Evolutionary conservation across 164 flowering plant species (phyloP).

Genomic region (Macadamia integrifolia): DNA sequence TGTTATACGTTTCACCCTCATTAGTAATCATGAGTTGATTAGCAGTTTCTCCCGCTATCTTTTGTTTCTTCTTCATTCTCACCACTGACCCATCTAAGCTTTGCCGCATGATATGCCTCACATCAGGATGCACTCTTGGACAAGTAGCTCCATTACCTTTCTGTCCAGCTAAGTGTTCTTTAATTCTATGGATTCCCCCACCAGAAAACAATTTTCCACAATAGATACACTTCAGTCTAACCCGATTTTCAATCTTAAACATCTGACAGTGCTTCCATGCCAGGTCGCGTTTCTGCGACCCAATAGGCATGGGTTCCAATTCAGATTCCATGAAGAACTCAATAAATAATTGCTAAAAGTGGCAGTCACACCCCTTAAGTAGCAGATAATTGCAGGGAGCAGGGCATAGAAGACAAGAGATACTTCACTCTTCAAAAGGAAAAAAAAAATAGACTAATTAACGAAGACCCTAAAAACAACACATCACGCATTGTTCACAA

Average conservation of each 20-base stretch:
- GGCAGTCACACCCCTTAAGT: neutral
- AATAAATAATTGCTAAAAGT: neutral
- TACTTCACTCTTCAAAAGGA: neutral
- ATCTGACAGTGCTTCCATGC: slow-evolving; percentile 93
- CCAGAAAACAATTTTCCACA: slow-evolving; percentile 78
- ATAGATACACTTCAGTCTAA: slow-evolving; percentile 66
- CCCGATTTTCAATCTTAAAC: slow-evolving; percentile 62
- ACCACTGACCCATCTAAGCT: slow-evolving; percentile 59
- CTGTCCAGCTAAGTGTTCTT: slow-evolving; percentile 87
- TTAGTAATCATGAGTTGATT: slow-evolving; percentile 11
- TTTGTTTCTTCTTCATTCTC: slow-evolving; percentile 62
- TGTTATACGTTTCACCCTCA: slow-evolving; percentile 21
- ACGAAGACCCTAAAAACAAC: neutral
- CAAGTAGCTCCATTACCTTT: slow-evolving; percentile 86
- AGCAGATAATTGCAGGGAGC: neutral
- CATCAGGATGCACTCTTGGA: slow-evolving; percentile 52
- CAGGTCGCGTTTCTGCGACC: slow-evolving; percentile 74
- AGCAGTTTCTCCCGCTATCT: slow-evolving; percentile 39
- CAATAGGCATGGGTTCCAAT: slow-evolving; percentile 50
- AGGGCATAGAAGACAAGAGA: neutral
- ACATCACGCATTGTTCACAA: neutral
- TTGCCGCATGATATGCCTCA: slow-evolving; percentile 54
- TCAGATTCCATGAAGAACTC: slow-evolving; percentile 34
- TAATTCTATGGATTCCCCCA: slow-evolving; percentile 96
- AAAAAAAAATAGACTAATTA: neutral